Evolutionary conservation across 129 eudicot species (phyloP).

Genomic region (Tagetes patula): DNA sequence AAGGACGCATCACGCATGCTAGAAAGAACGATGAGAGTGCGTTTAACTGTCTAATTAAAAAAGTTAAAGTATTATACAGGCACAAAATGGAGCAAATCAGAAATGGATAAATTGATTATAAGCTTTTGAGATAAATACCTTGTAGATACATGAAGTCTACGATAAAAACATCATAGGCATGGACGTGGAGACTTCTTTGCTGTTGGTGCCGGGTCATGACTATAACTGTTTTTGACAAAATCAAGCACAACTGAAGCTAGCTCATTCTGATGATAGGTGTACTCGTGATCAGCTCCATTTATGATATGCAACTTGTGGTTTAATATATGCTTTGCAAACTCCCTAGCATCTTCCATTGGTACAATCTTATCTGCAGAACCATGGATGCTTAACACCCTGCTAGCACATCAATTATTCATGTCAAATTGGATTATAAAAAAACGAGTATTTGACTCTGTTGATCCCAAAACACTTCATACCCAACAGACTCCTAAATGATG

Average conservation of each 20-base stretch:
- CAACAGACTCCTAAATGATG: not conserved
- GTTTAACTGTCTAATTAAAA: no score
- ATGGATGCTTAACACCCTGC: conserved; percentile 76
- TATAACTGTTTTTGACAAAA: conserved; percentile 37
- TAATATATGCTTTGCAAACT: conserved; percentile 48
- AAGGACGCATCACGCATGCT: no score
- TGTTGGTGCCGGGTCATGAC: conserved; percentile 6
- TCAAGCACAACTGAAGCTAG: conserved; percentile 54
- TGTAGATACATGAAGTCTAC: not conserved
- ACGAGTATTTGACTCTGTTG: not conserved
- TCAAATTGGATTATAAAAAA: not conserved
- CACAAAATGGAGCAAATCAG: not conserved
- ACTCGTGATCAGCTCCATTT: conserved; percentile 82
- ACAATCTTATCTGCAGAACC: conserved; percentile 66
- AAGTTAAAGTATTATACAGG: no score
- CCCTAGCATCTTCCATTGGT: conserved; percentile 54
- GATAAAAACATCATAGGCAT: conserved; percentile 32
- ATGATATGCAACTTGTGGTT: conserved; percentile 60
- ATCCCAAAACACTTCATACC: not conserved
- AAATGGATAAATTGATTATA: not conserved
- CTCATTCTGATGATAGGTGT: conserved; percentile 52
- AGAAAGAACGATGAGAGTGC: no score
- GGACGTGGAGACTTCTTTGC: conserved; percentile 28
- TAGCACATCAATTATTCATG: not conserved
- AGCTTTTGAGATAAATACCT: not conserved